Evolutionary conservation across 2,329 filamentous ascomycete species (phyloP).

Genomic region (Dothistroma pini): DNA sequence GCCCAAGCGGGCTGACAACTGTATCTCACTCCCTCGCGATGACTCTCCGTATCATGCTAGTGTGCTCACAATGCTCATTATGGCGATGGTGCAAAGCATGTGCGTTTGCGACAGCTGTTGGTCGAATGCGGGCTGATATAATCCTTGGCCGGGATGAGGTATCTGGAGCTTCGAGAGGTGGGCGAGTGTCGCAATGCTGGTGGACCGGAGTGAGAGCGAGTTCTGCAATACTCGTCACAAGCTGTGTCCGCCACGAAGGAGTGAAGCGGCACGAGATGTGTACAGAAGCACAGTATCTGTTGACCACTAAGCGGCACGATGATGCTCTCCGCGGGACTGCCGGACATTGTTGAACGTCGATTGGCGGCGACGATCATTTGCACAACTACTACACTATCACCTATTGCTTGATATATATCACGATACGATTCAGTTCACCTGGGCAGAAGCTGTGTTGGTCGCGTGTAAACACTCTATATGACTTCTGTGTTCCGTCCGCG

Average conservation of each 20-base stretch:
- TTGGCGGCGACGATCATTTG: not conserved
- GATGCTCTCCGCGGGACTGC: not conserved
- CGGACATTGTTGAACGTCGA: not conserved
- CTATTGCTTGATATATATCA: not conserved
- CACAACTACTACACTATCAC: not conserved
- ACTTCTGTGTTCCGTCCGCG: not conserved
- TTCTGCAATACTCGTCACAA: not conserved
- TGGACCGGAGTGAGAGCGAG: not conserved
- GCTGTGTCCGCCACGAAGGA: not conserved
- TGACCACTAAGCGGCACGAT: not conserved
- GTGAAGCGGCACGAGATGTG: not conserved
- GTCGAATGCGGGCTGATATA: not conserved
- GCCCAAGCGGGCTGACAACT: not conserved
- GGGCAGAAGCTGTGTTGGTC: not conserved
- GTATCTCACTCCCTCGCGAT: not conserved
- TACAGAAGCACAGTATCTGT: not conserved
- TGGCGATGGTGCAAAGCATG: not conserved
- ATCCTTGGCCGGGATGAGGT: not conserved
- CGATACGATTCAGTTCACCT: not conserved
- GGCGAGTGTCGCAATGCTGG: not conserved
- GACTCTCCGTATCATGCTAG: constrained; percentile 4
- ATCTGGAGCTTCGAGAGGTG: not conserved
- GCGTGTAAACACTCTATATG: not conserved
- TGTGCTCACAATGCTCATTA: not conserved
- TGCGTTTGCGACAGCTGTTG: not conserved